Percentiles rank a stretch among this genome's conserved stretches.
These are phyloP conservation scores for Colletotrichum tanaceti DNA, from an alignment of 2,329 filamentous ascomycete genomes.

Conservation along the genomic window DNA sequence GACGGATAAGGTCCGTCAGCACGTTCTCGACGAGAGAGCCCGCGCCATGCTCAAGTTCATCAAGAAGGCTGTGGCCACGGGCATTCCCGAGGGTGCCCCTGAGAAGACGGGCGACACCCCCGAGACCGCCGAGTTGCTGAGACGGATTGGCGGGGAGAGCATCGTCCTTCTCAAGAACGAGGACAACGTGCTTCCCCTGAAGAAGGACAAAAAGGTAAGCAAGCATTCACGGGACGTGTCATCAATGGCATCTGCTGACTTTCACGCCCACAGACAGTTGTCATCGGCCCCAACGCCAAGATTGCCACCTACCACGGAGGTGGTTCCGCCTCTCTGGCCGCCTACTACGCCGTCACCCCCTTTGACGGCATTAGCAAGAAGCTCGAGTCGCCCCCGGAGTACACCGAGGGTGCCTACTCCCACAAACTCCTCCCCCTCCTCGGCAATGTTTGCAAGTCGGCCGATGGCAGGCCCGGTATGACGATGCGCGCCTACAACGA, in stretches of 20 bases:
- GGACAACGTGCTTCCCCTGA: constrained; percentile 69
- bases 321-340: constrained; percentile 69
- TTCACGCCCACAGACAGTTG: constrained; percentile 55
- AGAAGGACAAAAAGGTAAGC: constrained; percentile 67
- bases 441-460: constrained; percentile 62
- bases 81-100: constrained; percentile 65
- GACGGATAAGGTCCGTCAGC: constrained; percentile 66
- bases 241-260: constrained; percentile 18
- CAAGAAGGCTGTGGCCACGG: constrained; percentile 65
- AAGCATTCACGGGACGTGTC: background rate
- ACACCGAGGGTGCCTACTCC: constrained; percentile 71
- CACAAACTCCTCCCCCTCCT: constrained; percentile 73
- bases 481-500: constrained; percentile 72
- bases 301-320: constrained; percentile 70
- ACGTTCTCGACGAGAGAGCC: constrained; percentile 68
- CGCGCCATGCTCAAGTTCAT: constrained; percentile 69
- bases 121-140: constrained; percentile 72
- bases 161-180: constrained; percentile 82
- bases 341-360: constrained; percentile 78
- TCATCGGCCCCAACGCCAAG: constrained; percentile 70
- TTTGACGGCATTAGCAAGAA: constrained; percentile 75
- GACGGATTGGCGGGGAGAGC: constrained; percentile 74
- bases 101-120: constrained; percentile 68
- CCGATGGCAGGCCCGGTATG: constrained; percentile 67
- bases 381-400: constrained; percentile 57